Conservation (phyloP, 2,329 filamentous ascomycete genomes). For the Penicillium sumatraense region DNA sequence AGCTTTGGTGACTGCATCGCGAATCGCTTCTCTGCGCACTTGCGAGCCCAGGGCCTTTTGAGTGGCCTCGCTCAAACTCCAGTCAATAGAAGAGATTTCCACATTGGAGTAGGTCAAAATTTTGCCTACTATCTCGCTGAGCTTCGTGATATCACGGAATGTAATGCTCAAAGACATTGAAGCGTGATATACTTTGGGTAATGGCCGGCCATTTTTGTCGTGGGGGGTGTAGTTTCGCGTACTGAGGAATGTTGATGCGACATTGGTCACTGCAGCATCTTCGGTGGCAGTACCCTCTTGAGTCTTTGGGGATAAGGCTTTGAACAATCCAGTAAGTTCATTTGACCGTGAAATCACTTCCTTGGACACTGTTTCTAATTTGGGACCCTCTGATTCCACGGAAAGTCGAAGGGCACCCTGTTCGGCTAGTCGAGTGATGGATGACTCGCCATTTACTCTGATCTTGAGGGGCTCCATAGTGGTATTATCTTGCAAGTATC, state of each 20-base stretch:
- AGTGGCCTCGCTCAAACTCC: conserved; percentile 31
- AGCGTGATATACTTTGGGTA: conserved; percentile 23
- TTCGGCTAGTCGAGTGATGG: conserved; percentile 19
- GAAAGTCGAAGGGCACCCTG: conserved; percentile 14
- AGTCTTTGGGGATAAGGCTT: conserved; percentile 13
- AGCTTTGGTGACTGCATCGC: conserved; percentile 30
- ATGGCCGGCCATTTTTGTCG: conserved; percentile 7
- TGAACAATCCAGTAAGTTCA: conserved; percentile 15
- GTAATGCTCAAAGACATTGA: conserved; percentile 21
- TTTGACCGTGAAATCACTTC: conserved; percentile 15
- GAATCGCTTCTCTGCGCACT: conserved; percentile 26
- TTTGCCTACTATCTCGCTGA: conserved; percentile 23
- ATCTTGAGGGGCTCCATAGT: conserved; percentile 23
- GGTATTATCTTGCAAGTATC: neutral
- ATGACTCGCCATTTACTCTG: conserved; percentile 16
- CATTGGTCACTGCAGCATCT: conserved; percentile 25
- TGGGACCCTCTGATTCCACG: conserved; percentile 11
- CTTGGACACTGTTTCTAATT: conserved; percentile 11
- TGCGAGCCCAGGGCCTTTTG: conserved; percentile 22
- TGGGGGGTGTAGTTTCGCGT: conserved; percentile 2
- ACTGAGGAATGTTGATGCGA: conserved; percentile 17
- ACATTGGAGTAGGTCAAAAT: conserved; percentile 25
- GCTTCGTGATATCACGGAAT: conserved; percentile 29
- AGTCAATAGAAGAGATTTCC: conserved; percentile 26
- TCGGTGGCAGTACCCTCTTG: conserved; percentile 7